Evolutionary conservation across 116 monocot species (phyloP), one percentile per base, ranked within the genome.

Genomic region (Phalaenopsis hybrid): DNA sequence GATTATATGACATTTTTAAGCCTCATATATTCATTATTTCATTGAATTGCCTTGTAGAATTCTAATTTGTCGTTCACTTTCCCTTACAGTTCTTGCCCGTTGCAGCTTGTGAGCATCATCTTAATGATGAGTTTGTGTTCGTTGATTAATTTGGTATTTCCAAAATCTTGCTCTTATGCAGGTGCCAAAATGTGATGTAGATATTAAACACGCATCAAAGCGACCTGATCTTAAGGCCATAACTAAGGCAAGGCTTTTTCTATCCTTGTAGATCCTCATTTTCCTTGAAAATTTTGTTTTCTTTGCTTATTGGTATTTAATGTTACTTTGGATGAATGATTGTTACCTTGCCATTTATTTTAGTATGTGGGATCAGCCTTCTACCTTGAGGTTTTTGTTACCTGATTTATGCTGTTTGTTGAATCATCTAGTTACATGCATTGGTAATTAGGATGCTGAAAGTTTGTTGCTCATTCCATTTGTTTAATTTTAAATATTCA

Each of bases 191-290:
- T 17, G 17, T 74, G 81, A 85, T 37, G 77, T 78, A 20, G 77
- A 61, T 28, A 10, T 76, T 37, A 91, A 91, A 33, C 70, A 83
- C 7, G 73, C 79, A n/a, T 82, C 91, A 52, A 91, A 81, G 43
- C 57, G 91, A 43, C 91, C 91, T 81, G 91, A 91, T 85, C 78
- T 91, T 2, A 91, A 91, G 58, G 88, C 91, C 20, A 88, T 91
- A 48, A 23, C 81, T 0, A 85, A 83, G 88, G 91, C 57, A 81
- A 25, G 81, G 76, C 67, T 80, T 16, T 18, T 77, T 3, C 50
- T 86, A 31, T 31, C 31, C 25, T 69, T 31, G 33, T 58, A 3
- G 11, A 63, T 74, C 15, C 43, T 13, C 46, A 46, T 74, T 10
- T 13, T 9, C 12, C 43, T 15, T 10, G 74, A 74, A 12, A 74